Conservation (phyloP, 768 basidiomycete species). For the Xerocomus spinulosus region DNA sequence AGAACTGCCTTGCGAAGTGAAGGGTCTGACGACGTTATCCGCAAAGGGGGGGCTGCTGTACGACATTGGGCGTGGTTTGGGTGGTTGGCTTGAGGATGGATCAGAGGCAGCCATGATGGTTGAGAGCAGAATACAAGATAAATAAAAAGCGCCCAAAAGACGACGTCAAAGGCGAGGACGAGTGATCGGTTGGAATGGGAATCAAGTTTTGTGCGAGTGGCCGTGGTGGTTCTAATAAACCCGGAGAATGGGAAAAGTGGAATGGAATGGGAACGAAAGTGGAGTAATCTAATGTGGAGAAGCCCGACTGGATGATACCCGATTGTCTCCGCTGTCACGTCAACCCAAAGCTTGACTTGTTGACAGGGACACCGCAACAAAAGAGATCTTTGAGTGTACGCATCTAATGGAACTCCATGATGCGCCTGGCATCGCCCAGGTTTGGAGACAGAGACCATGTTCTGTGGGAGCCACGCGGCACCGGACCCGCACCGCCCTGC, state of each 20-base stretch:
- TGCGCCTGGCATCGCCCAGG: no score
- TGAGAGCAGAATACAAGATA: no score
- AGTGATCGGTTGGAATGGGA: background rate
- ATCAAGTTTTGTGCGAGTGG: background rate
- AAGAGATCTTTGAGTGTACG: no score
- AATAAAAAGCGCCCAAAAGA: no score
- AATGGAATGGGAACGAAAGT: background rate
- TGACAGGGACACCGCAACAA: no score
- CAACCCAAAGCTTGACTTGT: no score
- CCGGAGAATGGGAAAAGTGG: no score
- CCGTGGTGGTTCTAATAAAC: background rate
- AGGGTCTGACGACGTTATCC: conserved; percentile 26
- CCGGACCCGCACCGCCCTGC: background rate
- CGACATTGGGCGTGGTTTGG: conserved; percentile 5
- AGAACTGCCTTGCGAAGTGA: conserved; percentile 26
- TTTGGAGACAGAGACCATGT: no score
- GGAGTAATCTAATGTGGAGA: background rate
- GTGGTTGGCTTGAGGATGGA: background rate
- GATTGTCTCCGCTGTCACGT: background rate
- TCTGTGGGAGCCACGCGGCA: no score
- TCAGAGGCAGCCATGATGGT: background rate
- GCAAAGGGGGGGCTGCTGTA: conserved; percentile 20
- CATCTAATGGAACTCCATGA: no score
- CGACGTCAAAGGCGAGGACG: no score
- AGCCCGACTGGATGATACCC: no score